Percentiles rank a stretch among this genome's conserved stretches.
phyloP scores from a whole-genome alignment of 352 stramenopile species.

The Globisporangium nagaii region DNA sequence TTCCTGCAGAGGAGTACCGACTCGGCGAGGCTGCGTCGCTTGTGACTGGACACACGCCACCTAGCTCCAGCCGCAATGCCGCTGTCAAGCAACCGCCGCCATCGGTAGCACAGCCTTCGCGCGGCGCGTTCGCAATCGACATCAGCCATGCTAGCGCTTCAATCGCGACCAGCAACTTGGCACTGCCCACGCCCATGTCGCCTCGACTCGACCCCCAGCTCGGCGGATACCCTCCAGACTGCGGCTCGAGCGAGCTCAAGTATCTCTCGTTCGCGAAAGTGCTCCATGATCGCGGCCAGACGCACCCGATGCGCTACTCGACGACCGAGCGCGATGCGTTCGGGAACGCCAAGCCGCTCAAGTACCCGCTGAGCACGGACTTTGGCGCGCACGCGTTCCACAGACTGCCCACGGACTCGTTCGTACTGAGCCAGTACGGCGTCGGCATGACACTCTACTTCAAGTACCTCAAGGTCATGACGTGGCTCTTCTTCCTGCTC shows the following conservation, averaged over 20 bases:
- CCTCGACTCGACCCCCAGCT: slow-evolving; percentile 57
- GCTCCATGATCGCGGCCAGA: slow-evolving; percentile 55
- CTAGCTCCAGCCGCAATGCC: background rate
- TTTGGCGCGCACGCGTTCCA: slow-evolving; percentile 82
- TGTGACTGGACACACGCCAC: background rate
- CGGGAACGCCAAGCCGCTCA: slow-evolving; percentile 46
- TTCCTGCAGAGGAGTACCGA: background rate
- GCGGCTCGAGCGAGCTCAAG: slow-evolving; percentile 64
- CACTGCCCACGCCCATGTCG: slow-evolving; percentile 15
- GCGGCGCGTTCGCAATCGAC: background rate
- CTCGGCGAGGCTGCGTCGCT: slow-evolving; percentile 3
- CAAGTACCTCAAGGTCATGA: slow-evolving; percentile 85
- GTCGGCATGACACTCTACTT: slow-evolving; percentile 80
- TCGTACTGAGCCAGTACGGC: slow-evolving; percentile 72
- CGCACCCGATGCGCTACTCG: slow-evolving; percentile 75
- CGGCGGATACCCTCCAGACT: slow-evolving; percentile 69
- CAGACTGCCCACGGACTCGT: slow-evolving; percentile 61
- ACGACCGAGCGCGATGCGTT: slow-evolving; percentile 42
- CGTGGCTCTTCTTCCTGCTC: slow-evolving; percentile 79
- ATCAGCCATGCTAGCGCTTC: background rate
- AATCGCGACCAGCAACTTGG: background rate
- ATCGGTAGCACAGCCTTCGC: background rate
- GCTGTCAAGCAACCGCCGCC: background rate
- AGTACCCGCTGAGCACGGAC: slow-evolving; percentile 54
- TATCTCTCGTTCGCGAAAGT: slow-evolving; percentile 80